Percentiles rank a stretch among this genome's conserved stretches.
Conservation (phyloP, 2,329 filamentous ascomycete genomes). For the Fusarium cyanostomum region DNA sequence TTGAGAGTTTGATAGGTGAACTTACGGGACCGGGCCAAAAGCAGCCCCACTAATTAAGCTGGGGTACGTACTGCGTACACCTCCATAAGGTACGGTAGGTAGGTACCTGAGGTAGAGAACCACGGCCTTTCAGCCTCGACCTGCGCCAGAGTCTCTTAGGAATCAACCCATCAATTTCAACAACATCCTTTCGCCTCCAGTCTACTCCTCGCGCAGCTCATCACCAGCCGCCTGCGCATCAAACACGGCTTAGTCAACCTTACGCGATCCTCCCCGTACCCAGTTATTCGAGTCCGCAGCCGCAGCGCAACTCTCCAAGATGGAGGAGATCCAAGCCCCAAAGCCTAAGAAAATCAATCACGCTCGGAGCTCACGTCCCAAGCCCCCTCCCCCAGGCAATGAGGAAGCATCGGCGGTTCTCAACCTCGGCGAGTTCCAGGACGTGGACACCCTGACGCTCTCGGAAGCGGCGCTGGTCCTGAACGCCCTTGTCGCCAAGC, state of each 20-base stretch:
- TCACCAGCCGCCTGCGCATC: neutral
- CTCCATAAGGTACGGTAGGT: too few relatives aligned
- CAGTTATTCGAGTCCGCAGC: neutral
- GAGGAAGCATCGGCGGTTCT: slow-evolving; percentile 86
- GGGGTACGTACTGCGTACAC: slow-evolving; percentile 34
- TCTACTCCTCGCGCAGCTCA: neutral
- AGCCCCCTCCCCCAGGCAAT: slow-evolving; percentile 76
- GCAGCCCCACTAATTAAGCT: slow-evolving; percentile 38
- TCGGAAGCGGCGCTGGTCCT: slow-evolving; percentile 93
- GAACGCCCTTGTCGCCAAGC: slow-evolving; percentile 85
- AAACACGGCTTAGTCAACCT: neutral
- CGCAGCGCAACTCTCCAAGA: slow-evolving; percentile 7
- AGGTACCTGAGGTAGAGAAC: too few relatives aligned
- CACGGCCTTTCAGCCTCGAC: slow-evolving; percentile 22
- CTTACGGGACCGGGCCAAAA: neutral
- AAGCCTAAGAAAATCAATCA: slow-evolving; percentile 36
- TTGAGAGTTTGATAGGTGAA: slow-evolving; percentile 28
- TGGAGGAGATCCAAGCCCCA: slow-evolving; percentile 28
- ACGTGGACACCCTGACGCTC: slow-evolving; percentile 89
- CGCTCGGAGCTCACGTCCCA: slow-evolving; percentile 67
- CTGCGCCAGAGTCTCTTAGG: neutral
- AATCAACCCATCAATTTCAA: neutral
- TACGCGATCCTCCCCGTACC: neutral
- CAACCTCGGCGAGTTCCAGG: slow-evolving; percentile 91
- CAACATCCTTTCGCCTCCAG: neutral